Evolutionary conservation across 1,139 yeast genomes (phyloP).

Genomic region (Zygosaccharomyces pseudobailii): DNA sequence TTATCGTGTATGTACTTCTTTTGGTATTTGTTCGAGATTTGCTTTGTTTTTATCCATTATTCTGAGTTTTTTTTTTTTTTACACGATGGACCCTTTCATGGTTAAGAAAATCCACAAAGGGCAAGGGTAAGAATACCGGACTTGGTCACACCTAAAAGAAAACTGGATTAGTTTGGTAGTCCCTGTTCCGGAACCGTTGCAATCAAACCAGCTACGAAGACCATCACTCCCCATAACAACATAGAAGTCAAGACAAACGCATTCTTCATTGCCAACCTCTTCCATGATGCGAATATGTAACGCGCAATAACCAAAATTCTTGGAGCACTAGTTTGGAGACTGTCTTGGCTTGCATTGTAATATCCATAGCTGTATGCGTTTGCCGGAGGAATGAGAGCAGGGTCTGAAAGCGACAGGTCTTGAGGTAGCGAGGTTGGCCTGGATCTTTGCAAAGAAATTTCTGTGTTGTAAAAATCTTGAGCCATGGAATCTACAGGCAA

Average conservation of each 20-base stretch:
- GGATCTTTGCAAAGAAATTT: constrained; percentile 10
- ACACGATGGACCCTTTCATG: background rate
- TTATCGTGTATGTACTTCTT: background rate
- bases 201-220: constrained; percentile 10
- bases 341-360: constrained; percentile 6
- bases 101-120: background rate
- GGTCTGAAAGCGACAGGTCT: background rate
- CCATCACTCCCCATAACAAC: constrained; percentile 17
- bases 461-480: constrained; percentile 10
- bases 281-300: constrained; percentile 15
- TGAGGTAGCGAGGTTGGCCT: constrained; percentile 6
- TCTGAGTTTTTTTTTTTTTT: background rate
- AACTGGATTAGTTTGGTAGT: background rate
- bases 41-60: background rate
- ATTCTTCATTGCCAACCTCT: constrained; percentile 11
- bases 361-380: constrained; percentile 7
- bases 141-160: background rate
- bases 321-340: constrained; percentile 5
- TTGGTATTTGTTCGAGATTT: background rate
- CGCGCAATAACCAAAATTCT: constrained; percentile 7
- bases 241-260: constrained; percentile 13
- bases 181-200: constrained; percentile 4
- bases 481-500: constrained; percentile 1
- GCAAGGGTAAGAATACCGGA: background rate
- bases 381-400: background rate